Evolutionary conservation across 495 filamentous ascomycete species (phyloP), one percentile per base, ranked within the genome.

Genomic region (Aspergillus baeticus): DNA sequence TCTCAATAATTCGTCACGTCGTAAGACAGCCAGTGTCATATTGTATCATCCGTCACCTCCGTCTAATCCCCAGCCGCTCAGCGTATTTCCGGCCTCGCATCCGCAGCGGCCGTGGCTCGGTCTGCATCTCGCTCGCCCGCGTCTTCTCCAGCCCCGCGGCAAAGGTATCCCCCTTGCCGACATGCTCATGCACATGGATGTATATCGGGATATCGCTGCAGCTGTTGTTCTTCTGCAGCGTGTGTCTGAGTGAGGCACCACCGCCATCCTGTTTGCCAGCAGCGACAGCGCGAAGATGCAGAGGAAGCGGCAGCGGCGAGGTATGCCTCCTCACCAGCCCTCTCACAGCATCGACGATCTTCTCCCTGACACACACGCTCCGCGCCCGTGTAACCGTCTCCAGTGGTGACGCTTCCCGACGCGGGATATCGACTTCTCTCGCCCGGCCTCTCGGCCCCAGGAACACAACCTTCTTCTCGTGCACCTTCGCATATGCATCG

Each of bases 131-230:
- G 17, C 22, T 31, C 35, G 15, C 14, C 11, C 3, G 11, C 36
- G 36, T 14, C 11, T 17, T 38, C 36, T 38, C 36, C 5, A 14
- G 36, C 15, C 38, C 38, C 20, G 15, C 2, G 38, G 18, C 37
- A 2, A 7, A 44, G 22, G n/a, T 23, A 2, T 42, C 38, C 20
- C 22, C 33, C 46, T 18, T 29, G 26, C 26, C 20, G 6, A 38
- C 13, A 17, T 51, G 35, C 6, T 38, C 48, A 21, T 51, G 35
- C 21, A 51, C 26, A 14, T 51, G 48, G 35, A 51, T 39, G 20
- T 37, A 13, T 1, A 38, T 20, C 6, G 37, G 37, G 23, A 52
- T 33, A 14, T 52, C 14, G 36, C 22, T 52, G 36, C 36, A 42
- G 49, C 49, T 52, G 23, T 4, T 17, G 17, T 42, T 52, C n/a